These are phyloP conservation scores for Trametes cubensis DNA, from an alignment of 768 basidiomycete species.

Conservation along the genomic window DNA sequence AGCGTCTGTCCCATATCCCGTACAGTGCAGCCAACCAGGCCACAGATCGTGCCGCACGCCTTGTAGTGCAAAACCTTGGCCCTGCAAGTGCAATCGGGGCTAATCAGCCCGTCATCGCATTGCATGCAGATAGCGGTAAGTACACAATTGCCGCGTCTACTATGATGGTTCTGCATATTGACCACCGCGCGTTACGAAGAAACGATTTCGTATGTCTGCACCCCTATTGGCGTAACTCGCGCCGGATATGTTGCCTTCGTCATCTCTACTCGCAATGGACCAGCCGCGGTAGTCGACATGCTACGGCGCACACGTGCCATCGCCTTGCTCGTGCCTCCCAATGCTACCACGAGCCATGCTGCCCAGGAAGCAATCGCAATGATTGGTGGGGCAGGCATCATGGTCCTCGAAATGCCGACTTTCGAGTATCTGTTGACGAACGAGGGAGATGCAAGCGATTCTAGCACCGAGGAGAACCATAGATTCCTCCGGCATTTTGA, in stretches of 20 bases:
- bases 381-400: not conserved
- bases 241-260: constrained; percentile 35
- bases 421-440: constrained; percentile 1
- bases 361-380: not conserved
- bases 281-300: constrained; percentile 35
- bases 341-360: not conserved
- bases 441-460: not conserved
- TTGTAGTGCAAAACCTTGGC: constrained; percentile 13
- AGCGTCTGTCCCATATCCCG: constrained; percentile 20
- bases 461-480: not conserved
- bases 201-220: constrained; percentile 20
- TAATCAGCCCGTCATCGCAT: constrained; percentile 29
- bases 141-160: not conserved
- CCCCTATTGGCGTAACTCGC: constrained; percentile 24
- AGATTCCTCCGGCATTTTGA: not conserved
- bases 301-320: not conserved
- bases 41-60: constrained; percentile 29
- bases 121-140: constrained; percentile 23
- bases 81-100: not conserved
- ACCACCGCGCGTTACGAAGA: constrained; percentile 24
- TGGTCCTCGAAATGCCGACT: not conserved
- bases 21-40: constrained; percentile 32
- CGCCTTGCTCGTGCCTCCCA: not conserved
- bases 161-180: not conserved
- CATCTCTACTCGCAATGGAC: constrained; percentile 38